Percentiles rank a stretch among this genome's conserved stretches.
phyloP scores from a whole-genome alignment of 2,329 filamentous ascomycete genomes.

The Penicillium sp. region DNA sequence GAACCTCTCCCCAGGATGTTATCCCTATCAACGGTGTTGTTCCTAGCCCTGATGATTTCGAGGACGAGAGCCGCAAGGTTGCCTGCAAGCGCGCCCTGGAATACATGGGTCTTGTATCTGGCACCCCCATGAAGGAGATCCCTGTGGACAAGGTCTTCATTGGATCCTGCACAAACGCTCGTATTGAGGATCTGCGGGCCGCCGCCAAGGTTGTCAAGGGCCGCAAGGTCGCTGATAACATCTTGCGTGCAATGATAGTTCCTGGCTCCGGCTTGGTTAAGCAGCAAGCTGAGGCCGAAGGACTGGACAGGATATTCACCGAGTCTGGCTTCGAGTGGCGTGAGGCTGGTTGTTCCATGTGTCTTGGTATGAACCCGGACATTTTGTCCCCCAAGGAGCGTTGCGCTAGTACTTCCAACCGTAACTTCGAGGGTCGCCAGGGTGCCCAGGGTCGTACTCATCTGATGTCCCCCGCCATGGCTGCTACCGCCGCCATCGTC shows the following conservation, averaged over 20 bases:
- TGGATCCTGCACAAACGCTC: conserved; percentile 94
- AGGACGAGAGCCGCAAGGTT: conserved; percentile 76
- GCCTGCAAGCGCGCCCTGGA: conserved; percentile 81
- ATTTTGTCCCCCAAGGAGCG: conserved; percentile 90
- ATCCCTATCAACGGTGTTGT: conserved; percentile 92
- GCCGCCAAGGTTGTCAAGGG: conserved; percentile 86
- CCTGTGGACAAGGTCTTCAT: conserved; percentile 95
- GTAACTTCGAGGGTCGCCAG: conserved; percentile 96
- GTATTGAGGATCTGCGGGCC: conserved; percentile 91
- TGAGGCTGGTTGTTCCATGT: conserved; percentile 98
- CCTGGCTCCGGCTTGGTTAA: conserved; percentile 95
- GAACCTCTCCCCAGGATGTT: conserved; percentile 94
- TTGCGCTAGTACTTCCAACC: conserved; percentile 93
- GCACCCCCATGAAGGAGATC: conserved; percentile 91
- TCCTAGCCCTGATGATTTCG: conserved; percentile 85
- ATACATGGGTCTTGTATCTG: conserved; percentile 92
- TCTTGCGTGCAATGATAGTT: conserved; percentile 95
- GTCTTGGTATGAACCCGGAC: conserved; percentile 98
- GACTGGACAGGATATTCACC: conserved; percentile 87
- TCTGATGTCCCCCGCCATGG: conserved; percentile 96
- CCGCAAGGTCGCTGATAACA: conserved; percentile 81
- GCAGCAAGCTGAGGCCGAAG: conserved; percentile 85
- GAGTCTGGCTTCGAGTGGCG: conserved; percentile 97
- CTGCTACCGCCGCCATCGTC: conserved; percentile 84
- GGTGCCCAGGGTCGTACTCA: conserved; percentile 90